Base-by-base conservation (phyloP, 176 grass and related monocot species). In the Zea luxurians region DNA sequence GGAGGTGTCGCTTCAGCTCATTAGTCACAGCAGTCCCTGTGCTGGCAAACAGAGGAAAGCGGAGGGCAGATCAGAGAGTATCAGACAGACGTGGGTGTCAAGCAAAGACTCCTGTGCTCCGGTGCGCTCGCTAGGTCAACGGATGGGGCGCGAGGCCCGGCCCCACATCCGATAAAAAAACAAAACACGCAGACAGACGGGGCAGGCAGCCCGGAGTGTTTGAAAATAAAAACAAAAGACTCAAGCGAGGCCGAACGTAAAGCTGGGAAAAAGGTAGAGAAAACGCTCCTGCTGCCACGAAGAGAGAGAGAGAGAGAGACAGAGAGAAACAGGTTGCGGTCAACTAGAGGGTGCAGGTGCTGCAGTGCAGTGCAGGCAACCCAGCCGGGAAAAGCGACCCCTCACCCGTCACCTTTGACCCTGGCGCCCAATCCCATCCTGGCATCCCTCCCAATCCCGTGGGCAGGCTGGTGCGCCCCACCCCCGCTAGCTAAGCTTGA, bases 401-500 rank as follows among this genome's bases (percentile, higher is more conserved):
- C 48, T 59, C 87, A 89, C 82, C 87, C 7, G 59, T 36, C 72
- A 72, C 72, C 82, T 89, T 77, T 89, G 87, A 89, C 87, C 59
- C 11, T 0, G 80, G 68, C 8, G 44, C 47, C 16, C 3, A 6
- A 44, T 1, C n/a, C 9, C 9, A 10, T 4, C 42, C 69, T 27
- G 27, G 27, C 27, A 70, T 48, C 27, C 27, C 27, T 27, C 27
- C 67, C 67, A 0, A 17, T 44, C 55, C 13, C 34, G 70, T 3
- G 55, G 71, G 64, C 43, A 64, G 46, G 61, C 20, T 7, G 80
- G 59, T 53, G 74, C 68, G 44, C 5, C 20, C 68, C 74, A 48
- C 43, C 21, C 61, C 45, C 37, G 13, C 66, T 34, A 21, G 62
- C n/a, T 6, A 48, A 44, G 45, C 86, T 84, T 76, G 81, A 88